Evolutionary conservation across 306 rosid species (phyloP).

Genomic region (Cyclanthera cordifolia): DNA sequence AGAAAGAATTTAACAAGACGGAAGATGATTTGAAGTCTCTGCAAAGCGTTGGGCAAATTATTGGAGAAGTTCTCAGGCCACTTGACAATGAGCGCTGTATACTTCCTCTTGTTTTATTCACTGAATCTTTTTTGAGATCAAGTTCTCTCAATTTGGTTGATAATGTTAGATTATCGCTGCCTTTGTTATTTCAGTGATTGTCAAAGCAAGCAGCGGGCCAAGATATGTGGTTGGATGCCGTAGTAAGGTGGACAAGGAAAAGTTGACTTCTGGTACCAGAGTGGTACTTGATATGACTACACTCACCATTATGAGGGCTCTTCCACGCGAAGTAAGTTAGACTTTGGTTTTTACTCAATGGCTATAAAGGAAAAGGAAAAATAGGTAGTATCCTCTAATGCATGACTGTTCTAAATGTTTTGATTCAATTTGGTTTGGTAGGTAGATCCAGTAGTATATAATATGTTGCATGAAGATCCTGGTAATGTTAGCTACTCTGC

Average conservation of each 20-base stretch:
- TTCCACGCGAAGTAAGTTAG: slow-evolving; percentile 80
- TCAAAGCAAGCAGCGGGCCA: slow-evolving; percentile 97
- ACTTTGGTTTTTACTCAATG: neutral
- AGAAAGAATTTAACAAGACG: slow-evolving; percentile 83
- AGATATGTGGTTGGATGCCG: slow-evolving; percentile 96
- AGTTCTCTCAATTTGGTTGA: neutral
- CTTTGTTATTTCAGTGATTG: slow-evolving; percentile 57
- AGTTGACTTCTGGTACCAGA: slow-evolving; percentile 76
- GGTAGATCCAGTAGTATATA: slow-evolving; percentile 96
- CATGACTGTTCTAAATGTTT: slow-evolving; percentile 3
- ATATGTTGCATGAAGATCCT: slow-evolving; percentile 97
- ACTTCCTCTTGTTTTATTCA: slow-evolving; percentile 3
- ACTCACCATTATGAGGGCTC: slow-evolving; percentile 89
- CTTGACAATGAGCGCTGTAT: slow-evolving; percentile 91
- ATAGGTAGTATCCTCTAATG: neutral
- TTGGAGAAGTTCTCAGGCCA: slow-evolving; percentile 96
- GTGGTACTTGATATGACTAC: slow-evolving; percentile 97
- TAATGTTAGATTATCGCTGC: slow-evolving; percentile 19
- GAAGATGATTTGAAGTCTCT: slow-evolving; percentile 99
- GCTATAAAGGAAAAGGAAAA: slow-evolving; percentile 6
- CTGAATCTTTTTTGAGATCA: neutral
- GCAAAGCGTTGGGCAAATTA: slow-evolving; percentile 91
- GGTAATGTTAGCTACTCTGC: slow-evolving; percentile 99
- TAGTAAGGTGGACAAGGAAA: slow-evolving; percentile 90
- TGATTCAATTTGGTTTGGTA: slow-evolving; percentile 20